Base-by-base conservation (phyloP, 441 rosid species). In the Erodium trifolium region DNA sequence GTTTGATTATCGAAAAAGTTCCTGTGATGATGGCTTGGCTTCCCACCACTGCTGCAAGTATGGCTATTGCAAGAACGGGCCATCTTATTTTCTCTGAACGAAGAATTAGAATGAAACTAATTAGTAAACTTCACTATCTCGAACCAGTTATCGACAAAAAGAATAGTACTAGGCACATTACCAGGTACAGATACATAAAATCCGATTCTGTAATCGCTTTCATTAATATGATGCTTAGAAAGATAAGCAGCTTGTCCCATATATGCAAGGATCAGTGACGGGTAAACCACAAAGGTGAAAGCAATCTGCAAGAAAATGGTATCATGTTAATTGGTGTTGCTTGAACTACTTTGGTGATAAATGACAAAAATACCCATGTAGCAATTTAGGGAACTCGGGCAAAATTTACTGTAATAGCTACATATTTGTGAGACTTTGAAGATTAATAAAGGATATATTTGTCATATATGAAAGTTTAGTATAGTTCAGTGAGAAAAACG, bases 201-300 rank as follows among this genome's bases (percentile, higher is more conserved):
- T 72, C 91, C 87, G 74, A 92, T 92, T 1, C 83, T 80, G 69
- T 85, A 76, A 55, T 71, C 78, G 67, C 81, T 77, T 53, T 78
- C 72, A 67, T 7, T 41, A 41, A 41, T 41, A 7, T 92, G 97
- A 83, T 94, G 93, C 73, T 78, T 82, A 0, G 99, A 94, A 67
- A 92, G 80, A 80, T 84, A 94, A 63, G 99, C 98, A 67, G 99
- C 99, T 83, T 94, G 98, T 14, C 99, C 99, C 98, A 92, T 94
- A 71, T 94, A 94, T 63, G 96, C 98, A 83, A 92, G 77, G 74
- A 84, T 92, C 53, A 92, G 92, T 65, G 98, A 96, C 14, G 97
- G 98, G 82, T 92, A 94, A 57, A 94, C 98, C 70, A 92, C 79
- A 84, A 87, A 90, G 60, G 98, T 87, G 84, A 94, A 94, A 41